Base-by-base conservation (phyloP, 208 protist species). In the Zelonia costaricensis region DNA sequence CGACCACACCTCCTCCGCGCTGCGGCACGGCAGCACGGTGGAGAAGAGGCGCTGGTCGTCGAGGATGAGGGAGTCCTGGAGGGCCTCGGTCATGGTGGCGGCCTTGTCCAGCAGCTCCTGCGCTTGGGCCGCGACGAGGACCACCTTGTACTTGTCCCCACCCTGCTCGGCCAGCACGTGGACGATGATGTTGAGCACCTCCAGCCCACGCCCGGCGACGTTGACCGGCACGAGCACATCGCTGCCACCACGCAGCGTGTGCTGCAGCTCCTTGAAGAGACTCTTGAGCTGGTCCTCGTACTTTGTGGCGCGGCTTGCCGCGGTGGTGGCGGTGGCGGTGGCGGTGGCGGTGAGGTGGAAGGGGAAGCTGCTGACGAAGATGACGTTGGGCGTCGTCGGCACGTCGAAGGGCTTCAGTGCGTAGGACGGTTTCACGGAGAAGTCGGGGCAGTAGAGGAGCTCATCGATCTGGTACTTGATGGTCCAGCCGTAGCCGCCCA, bases 401-500 rank as follows among this genome's bases (percentile, higher is more conserved):
- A 88, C 74, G 15, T 69, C 72, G 62, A 93, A 88, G 6, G 60
- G 69, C 62, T 86, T 87, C 42, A 96, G 69, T 18, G 74, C 73
- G 62, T 90, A 86, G 0, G 91, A 96, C 16, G 84, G 76, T 47
- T 86, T 85, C 27, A 87, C 48, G 4, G 91, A 87, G 58, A 83
- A 93, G 59, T 94, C 91, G 1, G 87, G 86, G 70, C 91, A 93
- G 76, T 96, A 96, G 49, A 96, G 84, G 22, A 96, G 54, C 53
- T 92, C 84, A 53, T 96, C 91, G 62, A 93, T 93, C 62, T 96
- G 87, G 62, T 92, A 93, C 58, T 82, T 88, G 48, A 96, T 78
- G 20, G 71, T 71, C 88, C 91, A 96, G 47, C 69, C 76, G 62
- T 89, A 80, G 35, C 81, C 78, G 13, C 91, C 91, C 25, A 94